Conservation (phyloP, 2,329 filamentous ascomycete species). For the Fusarium sp. region DNA sequence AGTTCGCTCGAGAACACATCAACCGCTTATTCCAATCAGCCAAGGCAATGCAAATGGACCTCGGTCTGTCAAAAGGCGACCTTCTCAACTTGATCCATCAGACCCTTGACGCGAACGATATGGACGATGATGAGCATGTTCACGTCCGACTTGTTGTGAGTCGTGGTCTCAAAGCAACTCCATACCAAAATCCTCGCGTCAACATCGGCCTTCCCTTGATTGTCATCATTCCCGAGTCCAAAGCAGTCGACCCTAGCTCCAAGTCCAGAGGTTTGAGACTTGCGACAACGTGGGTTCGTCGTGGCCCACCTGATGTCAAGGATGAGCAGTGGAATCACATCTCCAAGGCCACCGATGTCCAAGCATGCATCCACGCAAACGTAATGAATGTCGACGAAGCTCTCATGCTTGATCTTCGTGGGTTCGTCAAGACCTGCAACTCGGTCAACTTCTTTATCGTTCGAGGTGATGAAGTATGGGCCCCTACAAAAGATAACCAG, state of each 20-base stretch:
- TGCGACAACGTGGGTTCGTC: not conserved
- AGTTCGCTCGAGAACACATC: constrained; percentile 7
- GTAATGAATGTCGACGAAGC: constrained; percentile 20
- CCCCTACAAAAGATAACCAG: constrained; percentile 13
- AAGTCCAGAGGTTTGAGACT: not conserved
- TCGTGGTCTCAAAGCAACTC: not conserved
- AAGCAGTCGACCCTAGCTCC: constrained; percentile 12
- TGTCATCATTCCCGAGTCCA: constrained; percentile 14
- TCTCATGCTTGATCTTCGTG: not conserved
- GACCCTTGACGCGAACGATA: constrained; percentile 8
- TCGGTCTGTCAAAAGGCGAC: not conserved
- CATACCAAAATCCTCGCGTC: not conserved
- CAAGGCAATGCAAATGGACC: constrained; percentile 19
- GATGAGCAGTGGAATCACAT: constrained; percentile 23
- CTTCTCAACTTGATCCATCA: not conserved
- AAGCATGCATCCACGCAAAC: constrained; percentile 8
- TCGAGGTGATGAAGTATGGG: constrained; percentile 10
- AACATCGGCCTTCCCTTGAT: constrained; percentile 13
- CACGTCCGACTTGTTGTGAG: constrained; percentile 16
- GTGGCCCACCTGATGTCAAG: not conserved
- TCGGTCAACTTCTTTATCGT: constrained; percentile 24
- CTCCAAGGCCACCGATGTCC: constrained; percentile 5
- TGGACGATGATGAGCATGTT: constrained; percentile 5
- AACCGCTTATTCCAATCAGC: constrained; percentile 11
- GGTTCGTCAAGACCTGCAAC: constrained; percentile 16